phyloP scores from a whole-genome alignment of 2,329 filamentous ascomycete genomes.

The Aspergillus neotritici region DNA sequence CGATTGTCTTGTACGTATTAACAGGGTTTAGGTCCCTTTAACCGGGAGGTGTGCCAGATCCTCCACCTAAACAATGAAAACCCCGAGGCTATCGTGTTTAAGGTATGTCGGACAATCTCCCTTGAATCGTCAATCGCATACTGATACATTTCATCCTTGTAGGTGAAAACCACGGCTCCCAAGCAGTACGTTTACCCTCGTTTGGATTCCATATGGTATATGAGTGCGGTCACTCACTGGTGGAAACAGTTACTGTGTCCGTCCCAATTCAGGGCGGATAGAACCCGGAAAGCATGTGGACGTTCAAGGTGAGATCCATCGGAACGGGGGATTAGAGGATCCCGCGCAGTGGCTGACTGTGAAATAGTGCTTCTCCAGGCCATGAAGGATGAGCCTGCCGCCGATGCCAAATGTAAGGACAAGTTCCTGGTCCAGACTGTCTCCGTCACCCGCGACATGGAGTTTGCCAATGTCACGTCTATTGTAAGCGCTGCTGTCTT shows the following conservation, averaged over 20 bases:
- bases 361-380: slow-evolving; percentile 81
- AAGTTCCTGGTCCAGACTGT: slow-evolving; percentile 97
- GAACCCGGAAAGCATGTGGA: slow-evolving; percentile 85
- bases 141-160: slow-evolving; percentile 20
- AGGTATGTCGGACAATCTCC: slow-evolving; percentile 41
- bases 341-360: slow-evolving; percentile 19
- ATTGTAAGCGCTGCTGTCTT: slow-evolving; percentile 56
- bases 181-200: slow-evolving; percentile 71
- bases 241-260: slow-evolving; percentile 78
- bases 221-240: slow-evolving; percentile 14
- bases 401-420: slow-evolving; percentile 86
- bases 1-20: slow-evolving; percentile 13
- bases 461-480: slow-evolving; percentile 71
- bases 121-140: slow-evolving; percentile 12
- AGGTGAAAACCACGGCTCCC: slow-evolving; percentile 98
- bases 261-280: slow-evolving; percentile 93
- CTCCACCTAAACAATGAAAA: slow-evolving; percentile 56
- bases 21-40: slow-evolving; percentile 54
- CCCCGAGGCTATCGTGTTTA: slow-evolving; percentile 58
- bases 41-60: slow-evolving; percentile 57
- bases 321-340: no score
- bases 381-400: slow-evolving; percentile 89
- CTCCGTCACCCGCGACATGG: slow-evolving; percentile 73
- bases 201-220: slow-evolving; percentile 1
- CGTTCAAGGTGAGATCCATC: slow-evolving; percentile 65